Evolutionary conservation across 129 eudicot genomes (phyloP).

Genomic region (Artemisia tridentata): DNA sequence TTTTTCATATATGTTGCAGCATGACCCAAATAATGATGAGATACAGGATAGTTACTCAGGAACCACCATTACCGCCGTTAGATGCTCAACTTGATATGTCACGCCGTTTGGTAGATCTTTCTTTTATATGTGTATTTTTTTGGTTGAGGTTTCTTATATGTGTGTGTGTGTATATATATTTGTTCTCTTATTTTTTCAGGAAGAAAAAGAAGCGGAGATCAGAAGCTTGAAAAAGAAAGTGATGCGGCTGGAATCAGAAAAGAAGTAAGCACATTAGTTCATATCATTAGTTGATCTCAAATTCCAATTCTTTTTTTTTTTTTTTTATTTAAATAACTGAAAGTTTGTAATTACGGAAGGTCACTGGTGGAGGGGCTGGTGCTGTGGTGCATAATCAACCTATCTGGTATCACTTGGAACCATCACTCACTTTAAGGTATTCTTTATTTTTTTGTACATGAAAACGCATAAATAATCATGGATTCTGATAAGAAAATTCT

Average conservation of each 20-base stretch:
- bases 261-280: slow-evolving; percentile 2
- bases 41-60: slow-evolving; percentile 18
- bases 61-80: background rate
- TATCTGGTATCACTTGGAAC: slow-evolving; percentile 19
- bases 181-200: slow-evolving; percentile 16
- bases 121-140: background rate
- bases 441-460: background rate
- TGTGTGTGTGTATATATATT: background rate
- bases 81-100: slow-evolving; percentile 17
- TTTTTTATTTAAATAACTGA: background rate
- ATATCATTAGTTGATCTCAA: too few relatives aligned
- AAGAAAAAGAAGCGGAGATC: slow-evolving; percentile 20
- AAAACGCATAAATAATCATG: background rate
- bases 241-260: slow-evolving; percentile 15
- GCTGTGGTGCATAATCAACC: slow-evolving; percentile 11
- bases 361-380: slow-evolving; percentile 17
- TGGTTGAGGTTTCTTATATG: background rate
- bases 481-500: background rate
- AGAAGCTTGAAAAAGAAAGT: slow-evolving; percentile 20
- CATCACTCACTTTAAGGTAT: slow-evolving; percentile 29
- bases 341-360: slow-evolving; percentile 20
- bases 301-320: background rate
- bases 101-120: slow-evolving; percentile 16
- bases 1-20: slow-evolving; percentile 12
- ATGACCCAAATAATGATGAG: slow-evolving; percentile 12